A percentile compares a stretch with the other conserved stretches of the same genome.
phyloP scores from a whole-genome alignment of 2,329 filamentous ascomycete genomes.

The Fusarium continuum region DNA sequence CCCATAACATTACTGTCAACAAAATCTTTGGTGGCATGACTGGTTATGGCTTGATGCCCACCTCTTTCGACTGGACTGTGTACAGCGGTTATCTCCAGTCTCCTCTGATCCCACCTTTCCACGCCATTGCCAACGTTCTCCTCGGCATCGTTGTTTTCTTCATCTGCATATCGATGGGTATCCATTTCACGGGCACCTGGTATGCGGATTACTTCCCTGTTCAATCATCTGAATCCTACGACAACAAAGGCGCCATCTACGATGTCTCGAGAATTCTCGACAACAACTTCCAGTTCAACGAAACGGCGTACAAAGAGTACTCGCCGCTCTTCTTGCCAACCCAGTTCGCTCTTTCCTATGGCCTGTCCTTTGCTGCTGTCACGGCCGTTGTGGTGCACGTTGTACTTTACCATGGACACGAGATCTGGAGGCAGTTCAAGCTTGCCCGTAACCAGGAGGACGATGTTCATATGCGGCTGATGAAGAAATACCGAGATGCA shows the following conservation, averaged over 20 bases:
- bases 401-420: slow-evolving; percentile 62
- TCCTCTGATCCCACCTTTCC: slow-evolving; percentile 62
- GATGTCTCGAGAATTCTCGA: slow-evolving; percentile 69
- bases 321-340: slow-evolving; percentile 72
- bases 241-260: slow-evolving; percentile 69
- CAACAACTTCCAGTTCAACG: slow-evolving; percentile 64
- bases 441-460: slow-evolving; percentile 65
- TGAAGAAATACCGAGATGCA: slow-evolving; percentile 69
- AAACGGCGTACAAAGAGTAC: slow-evolving; percentile 68
- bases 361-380: slow-evolving; percentile 73
- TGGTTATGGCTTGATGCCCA: slow-evolving; percentile 67
- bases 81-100: slow-evolving; percentile 60
- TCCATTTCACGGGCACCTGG: slow-evolving; percentile 67
- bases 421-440: slow-evolving; percentile 64
- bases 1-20: slow-evolving; percentile 67
- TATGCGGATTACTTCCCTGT: slow-evolving; percentile 70
- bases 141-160: slow-evolving; percentile 64
- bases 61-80: slow-evolving; percentile 65
- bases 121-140: slow-evolving; percentile 65
- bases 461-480: slow-evolving; percentile 67
- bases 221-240: slow-evolving; percentile 67
- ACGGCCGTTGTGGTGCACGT: slow-evolving; percentile 68
- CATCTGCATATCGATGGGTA: slow-evolving; percentile 64
- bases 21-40: slow-evolving; percentile 69
- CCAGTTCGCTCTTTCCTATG: slow-evolving; percentile 69